Evolutionary conservation across 345 rosid genomes (phyloP).

Genomic region (Eucalyptus cloeziana): DNA sequence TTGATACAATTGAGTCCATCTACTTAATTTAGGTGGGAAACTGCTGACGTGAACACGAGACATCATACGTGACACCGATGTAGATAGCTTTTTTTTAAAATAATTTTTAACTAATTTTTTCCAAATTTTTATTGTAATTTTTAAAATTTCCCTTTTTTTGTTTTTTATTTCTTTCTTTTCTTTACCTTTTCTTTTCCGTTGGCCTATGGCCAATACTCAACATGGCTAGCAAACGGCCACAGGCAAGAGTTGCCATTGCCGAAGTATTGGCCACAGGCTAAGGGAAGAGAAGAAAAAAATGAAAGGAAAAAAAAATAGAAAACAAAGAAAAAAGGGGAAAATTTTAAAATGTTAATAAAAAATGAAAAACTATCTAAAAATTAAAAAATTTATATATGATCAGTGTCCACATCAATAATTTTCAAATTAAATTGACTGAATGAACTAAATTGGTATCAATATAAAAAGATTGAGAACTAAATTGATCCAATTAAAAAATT

Average conservation of each 20-base stretch:
- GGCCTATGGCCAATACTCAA: accelerated
- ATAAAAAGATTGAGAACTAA: too few relatives aligned
- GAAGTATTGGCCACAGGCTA: accelerated
- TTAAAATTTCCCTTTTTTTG: accelerated
- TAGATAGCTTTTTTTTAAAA: not conserved
- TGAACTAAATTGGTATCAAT: accelerated
- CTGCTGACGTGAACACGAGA: accelerated
- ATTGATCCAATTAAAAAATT: accelerated
- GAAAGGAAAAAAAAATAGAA: too few relatives aligned
- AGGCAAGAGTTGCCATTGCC: accelerated
- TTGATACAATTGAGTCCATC: not conserved
- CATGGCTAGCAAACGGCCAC: too few relatives aligned
- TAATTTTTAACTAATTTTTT: too few relatives aligned
- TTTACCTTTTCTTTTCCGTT: too few relatives aligned
- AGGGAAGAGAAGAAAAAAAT: not conserved
- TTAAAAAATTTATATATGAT: accelerated
- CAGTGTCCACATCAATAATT: accelerated
- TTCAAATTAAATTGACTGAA: accelerated
- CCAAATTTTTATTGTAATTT: too few relatives aligned
- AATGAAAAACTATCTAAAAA: too few relatives aligned
- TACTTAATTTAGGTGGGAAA: accelerated
- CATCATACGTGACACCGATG: accelerated
- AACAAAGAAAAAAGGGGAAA: too few relatives aligned
- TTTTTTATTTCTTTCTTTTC: accelerated
- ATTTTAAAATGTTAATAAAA: too few relatives aligned